phyloP scores from a whole-genome alignment of 177 flowering plant genomes.

The Vitis hybrid region DNA sequence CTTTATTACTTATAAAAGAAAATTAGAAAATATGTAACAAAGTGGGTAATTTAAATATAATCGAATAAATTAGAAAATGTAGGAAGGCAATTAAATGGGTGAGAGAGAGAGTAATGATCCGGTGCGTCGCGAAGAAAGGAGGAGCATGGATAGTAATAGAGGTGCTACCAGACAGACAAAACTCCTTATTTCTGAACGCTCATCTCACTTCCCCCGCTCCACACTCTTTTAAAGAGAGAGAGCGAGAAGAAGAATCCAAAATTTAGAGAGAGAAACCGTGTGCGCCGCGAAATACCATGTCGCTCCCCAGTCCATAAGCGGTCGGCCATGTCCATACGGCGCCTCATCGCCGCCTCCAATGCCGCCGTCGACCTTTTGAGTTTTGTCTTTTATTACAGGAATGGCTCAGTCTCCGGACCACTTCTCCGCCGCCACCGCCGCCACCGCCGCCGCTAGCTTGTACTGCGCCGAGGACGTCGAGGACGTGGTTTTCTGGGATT shows the following conservation, averaged over 20 bases:
- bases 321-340: not conserved
- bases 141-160: not conserved
- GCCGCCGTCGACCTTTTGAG: conserved; percentile 6
- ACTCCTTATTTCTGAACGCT: not conserved
- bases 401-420: conserved; percentile 18
- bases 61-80: too few relatives aligned
- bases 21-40: too few relatives aligned
- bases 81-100: too few relatives aligned
- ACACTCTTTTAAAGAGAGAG: not conserved
- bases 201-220: not conserved
- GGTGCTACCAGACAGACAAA: not conserved
- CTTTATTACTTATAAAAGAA: too few relatives aligned
- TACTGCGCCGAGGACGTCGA: conserved; percentile 31
- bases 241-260: not conserved
- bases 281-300: not conserved
- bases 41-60: too few relatives aligned
- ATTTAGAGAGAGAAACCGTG: not conserved
- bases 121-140: not conserved
- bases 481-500: conserved; percentile 16
- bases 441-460: conserved; percentile 18
- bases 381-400: not conserved
- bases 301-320: not conserved
- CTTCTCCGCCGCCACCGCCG: conserved; percentile 15
- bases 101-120: not conserved
- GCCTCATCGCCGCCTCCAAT: conserved; percentile 5